Base-by-base conservation (phyloP, 495 filamentous ascomycete species). In the Cetradonia linearis region DNA sequence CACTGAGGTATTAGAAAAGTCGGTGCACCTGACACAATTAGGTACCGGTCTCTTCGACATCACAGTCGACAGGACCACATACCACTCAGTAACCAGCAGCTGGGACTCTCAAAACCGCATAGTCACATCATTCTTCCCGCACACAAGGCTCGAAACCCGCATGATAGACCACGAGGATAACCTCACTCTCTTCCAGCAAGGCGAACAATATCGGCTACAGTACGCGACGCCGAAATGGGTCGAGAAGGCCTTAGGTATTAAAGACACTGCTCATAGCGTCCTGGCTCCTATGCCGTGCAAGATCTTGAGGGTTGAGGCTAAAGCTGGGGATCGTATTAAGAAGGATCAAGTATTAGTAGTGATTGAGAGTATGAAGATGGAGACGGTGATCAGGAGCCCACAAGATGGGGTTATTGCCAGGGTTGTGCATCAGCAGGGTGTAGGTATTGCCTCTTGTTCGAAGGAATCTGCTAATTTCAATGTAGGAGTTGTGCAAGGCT, bases 301-400 rank as follows among this genome's bases (percentile, higher is more conserved):
- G 74, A 83, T 96, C 6, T 72, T 96, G 61, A 81, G 88, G 55
- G 89, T 94, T 34, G 86, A 91, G 69, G 88, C 92, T 58, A 72
- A 81, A 57, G 89, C 86, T 58, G 94, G 93, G 0, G 84, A 91
- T 63, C 72, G 68, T 54, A 92, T 97, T 42, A 80, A 84, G 68
- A 94, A 91, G 73, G 91, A 91, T 55, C 84, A 94, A 65, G 81
- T 89, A 23, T 74, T 98, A 62, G 89, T 97, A 46, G 91, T 98
- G 1, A 95, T 98, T 68, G 93, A 98, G 73, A 96, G 92, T 59
- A 98, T 98, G 93, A 98, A 98, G 80, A 98, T 98, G 93, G 93
- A 98, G 74, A 98, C 90, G 36, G 90, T 95, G 37, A 96, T 98
- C 61, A 79, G 93, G 61, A 91, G 87, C 63, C 93, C 93, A 13